Conservation (phyloP, 805 yeast genomes). For the Candida xyloterini region DNA sequence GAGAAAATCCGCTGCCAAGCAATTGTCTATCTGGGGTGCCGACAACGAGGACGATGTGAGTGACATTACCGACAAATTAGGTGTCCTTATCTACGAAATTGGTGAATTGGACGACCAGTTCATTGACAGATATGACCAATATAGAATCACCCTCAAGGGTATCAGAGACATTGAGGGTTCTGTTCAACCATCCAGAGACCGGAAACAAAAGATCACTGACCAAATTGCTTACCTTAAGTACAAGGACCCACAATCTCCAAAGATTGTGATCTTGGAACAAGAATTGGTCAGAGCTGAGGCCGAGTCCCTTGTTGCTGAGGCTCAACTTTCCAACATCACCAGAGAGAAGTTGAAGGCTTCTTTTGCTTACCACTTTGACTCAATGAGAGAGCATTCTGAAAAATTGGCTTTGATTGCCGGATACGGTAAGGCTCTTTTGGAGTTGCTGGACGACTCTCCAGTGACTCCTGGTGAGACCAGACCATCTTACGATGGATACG, state of each 20-base stretch:
- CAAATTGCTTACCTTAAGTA: slow-evolving; percentile 80
- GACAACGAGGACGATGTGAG: slow-evolving; percentile 82
- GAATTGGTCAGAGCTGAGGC: slow-evolving; percentile 91
- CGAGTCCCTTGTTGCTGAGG: slow-evolving; percentile 87
- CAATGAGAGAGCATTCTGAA: slow-evolving; percentile 81
- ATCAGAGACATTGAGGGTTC: slow-evolving; percentile 83
- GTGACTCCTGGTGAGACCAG: slow-evolving; percentile 92
- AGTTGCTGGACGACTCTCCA: slow-evolving; percentile 78
- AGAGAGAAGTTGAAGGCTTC: slow-evolving; percentile 85
- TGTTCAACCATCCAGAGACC: slow-evolving; percentile 84
- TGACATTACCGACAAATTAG: slow-evolving; percentile 83
- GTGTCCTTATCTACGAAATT: slow-evolving; percentile 76
- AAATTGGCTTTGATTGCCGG: slow-evolving; percentile 84
- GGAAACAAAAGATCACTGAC: slow-evolving; percentile 81
- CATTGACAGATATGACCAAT: slow-evolving; percentile 82
- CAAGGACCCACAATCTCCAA: slow-evolving; percentile 82
- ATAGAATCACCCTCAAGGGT: slow-evolving; percentile 76
- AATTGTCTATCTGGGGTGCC: slow-evolving; percentile 83
- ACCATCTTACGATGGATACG: slow-evolving; percentile 86
- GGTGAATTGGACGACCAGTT: slow-evolving; percentile 86
- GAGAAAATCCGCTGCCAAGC: slow-evolving; percentile 79
- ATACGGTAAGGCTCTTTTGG: slow-evolving; percentile 82
- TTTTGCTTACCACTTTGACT: slow-evolving; percentile 79
- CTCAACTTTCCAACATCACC: slow-evolving; percentile 84
- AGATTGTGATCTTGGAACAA: slow-evolving; percentile 78